These are phyloP conservation scores for Trichosporon sp. DNA, from an alignment of 1,284 basidiomycete genomes.

Conservation along the genomic window DNA sequence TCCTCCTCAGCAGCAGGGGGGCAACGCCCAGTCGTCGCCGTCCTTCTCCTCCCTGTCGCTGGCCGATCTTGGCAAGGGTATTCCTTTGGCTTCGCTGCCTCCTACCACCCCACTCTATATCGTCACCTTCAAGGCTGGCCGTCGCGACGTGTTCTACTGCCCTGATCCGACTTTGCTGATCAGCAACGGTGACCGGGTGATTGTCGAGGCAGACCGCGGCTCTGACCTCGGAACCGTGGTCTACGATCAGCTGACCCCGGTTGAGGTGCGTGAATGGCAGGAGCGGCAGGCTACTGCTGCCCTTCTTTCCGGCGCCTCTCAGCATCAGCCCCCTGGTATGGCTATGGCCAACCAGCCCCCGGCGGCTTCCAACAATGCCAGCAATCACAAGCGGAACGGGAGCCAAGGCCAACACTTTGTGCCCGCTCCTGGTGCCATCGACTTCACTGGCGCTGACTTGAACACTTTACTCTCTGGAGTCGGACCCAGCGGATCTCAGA, in stretches of 20 bases:
- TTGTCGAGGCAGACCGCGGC: constrained; percentile 91
- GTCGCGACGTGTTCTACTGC: constrained; percentile 90
- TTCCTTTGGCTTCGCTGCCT: constrained; percentile 77
- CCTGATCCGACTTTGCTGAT: constrained; percentile 58
- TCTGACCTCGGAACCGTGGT: constrained; percentile 87
- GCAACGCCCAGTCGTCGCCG: constrained; percentile 31
- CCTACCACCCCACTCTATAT: constrained; percentile 85
- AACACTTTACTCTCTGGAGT: constrained; percentile 36
- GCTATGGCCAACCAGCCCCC: constrained; percentile 32
- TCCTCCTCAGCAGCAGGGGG: constrained; percentile 8
- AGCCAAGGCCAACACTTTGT: constrained; percentile 9
- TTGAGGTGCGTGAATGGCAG: constrained; percentile 86
- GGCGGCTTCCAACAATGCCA: background rate
- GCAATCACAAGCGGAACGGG: constrained; percentile 18
- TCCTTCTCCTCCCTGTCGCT: constrained; percentile 43
- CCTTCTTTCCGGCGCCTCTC: constrained; percentile 42
- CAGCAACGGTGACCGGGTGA: constrained; percentile 80
- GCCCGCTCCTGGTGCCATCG: constrained; percentile 19
- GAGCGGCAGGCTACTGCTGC: constrained; percentile 58
- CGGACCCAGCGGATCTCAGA: constrained; percentile 38
- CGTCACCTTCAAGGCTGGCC: constrained; percentile 94
- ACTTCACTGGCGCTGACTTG: constrained; percentile 40
- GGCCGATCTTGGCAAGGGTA: constrained; percentile 80
- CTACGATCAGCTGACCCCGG: constrained; percentile 82
- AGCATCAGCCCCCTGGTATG: constrained; percentile 50